These are phyloP conservation scores for Phlegmacium glaucopus DNA, from an alignment of 768 basidiomycete genomes.

Conservation along the genomic window DNA sequence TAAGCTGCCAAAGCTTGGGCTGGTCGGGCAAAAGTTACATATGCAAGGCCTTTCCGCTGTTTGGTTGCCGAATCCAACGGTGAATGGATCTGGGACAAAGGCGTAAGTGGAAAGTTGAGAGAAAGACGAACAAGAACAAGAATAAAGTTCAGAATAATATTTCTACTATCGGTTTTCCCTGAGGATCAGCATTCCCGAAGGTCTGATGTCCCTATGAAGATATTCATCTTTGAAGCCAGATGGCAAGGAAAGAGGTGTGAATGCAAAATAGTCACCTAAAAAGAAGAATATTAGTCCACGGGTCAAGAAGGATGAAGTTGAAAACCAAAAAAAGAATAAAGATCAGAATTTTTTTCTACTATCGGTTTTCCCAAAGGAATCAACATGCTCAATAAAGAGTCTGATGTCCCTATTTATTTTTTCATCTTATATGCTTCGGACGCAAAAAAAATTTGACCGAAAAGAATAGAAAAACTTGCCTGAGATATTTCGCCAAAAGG, in stretches of 20 bases:
- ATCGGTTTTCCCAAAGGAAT: constrained; percentile 44
- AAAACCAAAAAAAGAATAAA: constrained; percentile 6
- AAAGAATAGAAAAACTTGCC: constrained; percentile 42
- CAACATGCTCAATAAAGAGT: constrained; percentile 36
- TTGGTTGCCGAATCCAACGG: constrained; percentile 43
- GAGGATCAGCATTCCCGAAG: constrained; percentile 56
- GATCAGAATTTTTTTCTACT: constrained; percentile 54
- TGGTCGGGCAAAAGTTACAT: constrained; percentile 42
- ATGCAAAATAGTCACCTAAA: constrained; percentile 36
- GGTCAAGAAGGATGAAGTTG: background rate
- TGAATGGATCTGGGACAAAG: constrained; percentile 40
- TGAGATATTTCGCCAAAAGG: constrained; percentile 72
- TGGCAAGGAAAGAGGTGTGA: constrained; percentile 2
- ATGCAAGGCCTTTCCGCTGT: constrained; percentile 49
- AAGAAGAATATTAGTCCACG: constrained; percentile 13
- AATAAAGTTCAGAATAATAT: constrained; percentile 30
- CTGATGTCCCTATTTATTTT: constrained; percentile 57
- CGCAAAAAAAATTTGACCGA: constrained; percentile 3
- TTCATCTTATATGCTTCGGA: constrained; percentile 34
- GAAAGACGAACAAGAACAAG: background rate
- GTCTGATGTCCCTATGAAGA: constrained; percentile 66
- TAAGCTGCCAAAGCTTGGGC: constrained; percentile 61
- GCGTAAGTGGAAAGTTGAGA: constrained; percentile 1
- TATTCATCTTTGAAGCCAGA: constrained; percentile 36
- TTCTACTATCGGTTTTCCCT: constrained; percentile 66